phyloP scores from a whole-genome alignment of 139 green algal genomes.

The Chlorella sp. region DNA sequence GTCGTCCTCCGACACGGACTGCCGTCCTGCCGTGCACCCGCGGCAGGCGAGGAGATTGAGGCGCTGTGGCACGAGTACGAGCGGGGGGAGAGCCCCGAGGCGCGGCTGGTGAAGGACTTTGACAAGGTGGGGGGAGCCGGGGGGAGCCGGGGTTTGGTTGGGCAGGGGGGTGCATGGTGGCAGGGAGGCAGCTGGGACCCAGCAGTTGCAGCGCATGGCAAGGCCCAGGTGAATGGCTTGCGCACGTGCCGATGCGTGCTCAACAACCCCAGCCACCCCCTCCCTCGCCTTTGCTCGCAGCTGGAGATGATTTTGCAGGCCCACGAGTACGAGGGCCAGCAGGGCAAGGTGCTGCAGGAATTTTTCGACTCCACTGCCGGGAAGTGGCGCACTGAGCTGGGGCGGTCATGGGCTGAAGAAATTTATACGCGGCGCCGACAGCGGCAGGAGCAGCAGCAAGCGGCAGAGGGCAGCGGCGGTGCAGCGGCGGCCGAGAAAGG shows the following conservation, averaged over 20 bases:
- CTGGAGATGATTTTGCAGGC: slow-evolving; percentile 88
- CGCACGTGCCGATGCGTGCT: too few species aligned
- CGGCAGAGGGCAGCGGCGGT: background rate
- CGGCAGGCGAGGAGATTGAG: slow-evolving; percentile 70
- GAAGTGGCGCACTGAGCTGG: slow-evolving; percentile 77
- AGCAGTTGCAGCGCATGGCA: background rate
- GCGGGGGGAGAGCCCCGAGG: slow-evolving; percentile 71
- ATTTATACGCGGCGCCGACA: slow-evolving; percentile 23
- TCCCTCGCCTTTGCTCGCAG: slow-evolving; percentile 22
- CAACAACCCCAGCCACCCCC: too few species aligned
- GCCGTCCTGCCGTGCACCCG: background rate
- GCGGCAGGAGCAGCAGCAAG: background rate
- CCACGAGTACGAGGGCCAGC: slow-evolving; percentile 84
- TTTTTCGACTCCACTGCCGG: slow-evolving; percentile 89
- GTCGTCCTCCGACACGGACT: background rate
- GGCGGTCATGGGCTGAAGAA: slow-evolving; percentile 63
- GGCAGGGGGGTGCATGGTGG: background rate
- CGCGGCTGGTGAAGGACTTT: slow-evolving; percentile 95
- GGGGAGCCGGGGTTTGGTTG: background rate
- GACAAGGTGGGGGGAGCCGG: slow-evolving; percentile 78
- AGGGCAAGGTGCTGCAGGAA: slow-evolving; percentile 74
- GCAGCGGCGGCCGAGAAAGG: background rate
- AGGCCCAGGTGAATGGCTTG: too few species aligned
- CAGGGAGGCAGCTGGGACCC: background rate
- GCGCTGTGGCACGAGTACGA: slow-evolving; percentile 94